A percentile compares a stretch with the other conserved stretches of the same genome.
phyloP scores from a whole-genome alignment of 2,329 filamentous ascomycete genomes.

The Fusarium continuum region DNA sequence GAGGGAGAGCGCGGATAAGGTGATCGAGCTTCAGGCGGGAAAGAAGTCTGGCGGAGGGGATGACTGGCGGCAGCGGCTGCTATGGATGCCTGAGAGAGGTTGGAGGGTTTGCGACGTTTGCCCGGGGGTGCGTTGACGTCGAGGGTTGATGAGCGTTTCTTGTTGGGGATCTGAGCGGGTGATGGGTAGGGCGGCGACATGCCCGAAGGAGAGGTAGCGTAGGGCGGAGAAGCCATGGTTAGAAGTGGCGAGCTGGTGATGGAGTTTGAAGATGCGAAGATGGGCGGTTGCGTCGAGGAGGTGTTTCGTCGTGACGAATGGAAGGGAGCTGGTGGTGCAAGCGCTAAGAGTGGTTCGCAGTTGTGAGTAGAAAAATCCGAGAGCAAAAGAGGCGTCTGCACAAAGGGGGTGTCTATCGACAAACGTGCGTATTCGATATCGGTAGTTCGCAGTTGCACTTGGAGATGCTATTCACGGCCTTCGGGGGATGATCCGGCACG shows the following conservation, averaged over 20 bases:
- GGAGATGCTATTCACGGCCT: constrained; percentile 9
- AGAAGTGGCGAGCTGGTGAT: background rate
- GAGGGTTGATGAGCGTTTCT: constrained; percentile 68
- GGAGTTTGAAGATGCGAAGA: background rate
- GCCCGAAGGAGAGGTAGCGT: constrained; percentile 59
- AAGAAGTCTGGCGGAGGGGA: constrained; percentile 82
- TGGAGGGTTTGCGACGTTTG: constrained; percentile 78
- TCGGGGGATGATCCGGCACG: constrained; percentile 31
- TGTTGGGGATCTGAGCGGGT: constrained; percentile 60
- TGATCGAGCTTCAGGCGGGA: constrained; percentile 71
- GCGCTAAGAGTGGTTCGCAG: background rate
- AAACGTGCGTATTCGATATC: constrained; percentile 14
- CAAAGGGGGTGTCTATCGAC: background rate
- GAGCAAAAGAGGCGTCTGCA: background rate
- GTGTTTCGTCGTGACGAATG: background rate
- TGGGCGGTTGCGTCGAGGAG: background rate
- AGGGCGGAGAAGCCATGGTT: constrained; percentile 66
- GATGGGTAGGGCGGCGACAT: constrained; percentile 65
- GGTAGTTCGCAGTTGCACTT: constrained; percentile 2
- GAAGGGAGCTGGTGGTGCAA: background rate
- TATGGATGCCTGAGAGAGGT: constrained; percentile 62
- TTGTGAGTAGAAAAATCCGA: background rate
- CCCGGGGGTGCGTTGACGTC: constrained; percentile 60
- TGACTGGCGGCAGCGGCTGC: constrained; percentile 63
- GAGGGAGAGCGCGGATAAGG: constrained; percentile 72